phyloP scores from a whole-genome alignment of 345 rosid genomes.

The Syzygium jambos region DNA sequence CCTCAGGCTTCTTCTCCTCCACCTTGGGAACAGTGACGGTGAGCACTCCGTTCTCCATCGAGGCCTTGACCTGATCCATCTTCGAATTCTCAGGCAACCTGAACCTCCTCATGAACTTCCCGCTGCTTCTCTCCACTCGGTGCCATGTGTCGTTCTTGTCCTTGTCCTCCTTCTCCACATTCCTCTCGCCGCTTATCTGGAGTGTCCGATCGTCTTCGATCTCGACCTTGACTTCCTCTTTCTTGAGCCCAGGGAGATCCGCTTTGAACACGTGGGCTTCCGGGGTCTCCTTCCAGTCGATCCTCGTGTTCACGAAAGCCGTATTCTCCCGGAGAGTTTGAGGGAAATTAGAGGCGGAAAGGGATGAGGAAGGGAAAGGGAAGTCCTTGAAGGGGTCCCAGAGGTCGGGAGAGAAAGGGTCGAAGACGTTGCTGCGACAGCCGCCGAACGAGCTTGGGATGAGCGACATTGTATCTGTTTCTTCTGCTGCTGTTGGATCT shows the following conservation, averaged over 20 bases:
- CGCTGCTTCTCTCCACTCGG: slow-evolving; percentile 14
- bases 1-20: slow-evolving; percentile 10
- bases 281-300: slow-evolving; percentile 17
- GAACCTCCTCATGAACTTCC: slow-evolving; percentile 17
- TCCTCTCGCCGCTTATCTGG: slow-evolving; percentile 16
- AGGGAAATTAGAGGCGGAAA: neutral
- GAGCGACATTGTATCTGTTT: slow-evolving; percentile 2
- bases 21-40: slow-evolving; percentile 12
- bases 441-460: slow-evolving; percentile 8
- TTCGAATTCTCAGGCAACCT: slow-evolving; percentile 9
- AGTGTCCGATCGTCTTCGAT: slow-evolving; percentile 12
- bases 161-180: slow-evolving; percentile 15
- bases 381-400: slow-evolving; percentile 15
- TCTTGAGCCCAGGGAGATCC: slow-evolving; percentile 17
- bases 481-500: neutral
- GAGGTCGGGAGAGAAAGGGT: slow-evolving; percentile 14
- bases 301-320: neutral
- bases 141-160: slow-evolving; percentile 17
- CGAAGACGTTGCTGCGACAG: slow-evolving; percentile 5
- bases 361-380: neutral
- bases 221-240: slow-evolving; percentile 15
- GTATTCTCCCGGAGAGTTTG: neutral
- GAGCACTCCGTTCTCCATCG: slow-evolving; percentile 15
- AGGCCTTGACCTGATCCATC: slow-evolving; percentile 8
- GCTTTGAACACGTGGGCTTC: slow-evolving; percentile 15